These are phyloP conservation scores for Ascoidea asiatica DNA, from an alignment of 805 yeast genomes.

Conservation along the genomic window DNA sequence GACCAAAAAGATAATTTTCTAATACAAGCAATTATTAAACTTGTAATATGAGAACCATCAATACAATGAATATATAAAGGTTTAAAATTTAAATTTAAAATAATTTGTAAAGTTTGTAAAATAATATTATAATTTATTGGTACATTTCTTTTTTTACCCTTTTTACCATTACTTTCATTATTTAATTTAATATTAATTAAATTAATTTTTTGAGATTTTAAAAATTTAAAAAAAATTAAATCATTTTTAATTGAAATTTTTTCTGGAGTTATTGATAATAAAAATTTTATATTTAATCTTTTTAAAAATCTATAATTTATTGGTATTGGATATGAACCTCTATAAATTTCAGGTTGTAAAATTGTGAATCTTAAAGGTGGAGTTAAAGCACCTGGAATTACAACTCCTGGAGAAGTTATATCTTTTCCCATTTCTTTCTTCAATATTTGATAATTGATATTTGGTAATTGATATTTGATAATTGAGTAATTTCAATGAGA, in stretches of 20 bases:
- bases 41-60: slow-evolving; percentile 81
- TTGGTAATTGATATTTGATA: too few relatives aligned
- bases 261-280: slow-evolving; percentile 69
- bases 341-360: slow-evolving; percentile 53
- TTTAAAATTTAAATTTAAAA: slow-evolving; percentile 42
- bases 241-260: slow-evolving; percentile 48
- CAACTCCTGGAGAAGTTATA: background rate
- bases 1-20: slow-evolving; percentile 83
- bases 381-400: slow-evolving; percentile 20
- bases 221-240: slow-evolving; percentile 35
- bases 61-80: slow-evolving; percentile 80
- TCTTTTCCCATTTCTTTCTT: too few relatives aligned
- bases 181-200: slow-evolving; percentile 58
- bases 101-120: slow-evolving; percentile 40
- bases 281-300: slow-evolving; percentile 52
- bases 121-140: slow-evolving; percentile 62
- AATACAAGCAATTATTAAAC: slow-evolving; percentile 74
- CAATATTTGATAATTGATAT: too few relatives aligned
- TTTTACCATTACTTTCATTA: slow-evolving; percentile 45
- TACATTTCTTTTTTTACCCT: slow-evolving; percentile 66
- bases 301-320: slow-evolving; percentile 56
- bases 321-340: slow-evolving; percentile 83
- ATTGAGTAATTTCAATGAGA: too few relatives aligned
- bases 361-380: slow-evolving; percentile 74
- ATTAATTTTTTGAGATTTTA: slow-evolving; percentile 37